phyloP scores from a whole-genome alignment of 2,329 filamentous ascomycete genomes.

The Fusarium tricinctum region DNA sequence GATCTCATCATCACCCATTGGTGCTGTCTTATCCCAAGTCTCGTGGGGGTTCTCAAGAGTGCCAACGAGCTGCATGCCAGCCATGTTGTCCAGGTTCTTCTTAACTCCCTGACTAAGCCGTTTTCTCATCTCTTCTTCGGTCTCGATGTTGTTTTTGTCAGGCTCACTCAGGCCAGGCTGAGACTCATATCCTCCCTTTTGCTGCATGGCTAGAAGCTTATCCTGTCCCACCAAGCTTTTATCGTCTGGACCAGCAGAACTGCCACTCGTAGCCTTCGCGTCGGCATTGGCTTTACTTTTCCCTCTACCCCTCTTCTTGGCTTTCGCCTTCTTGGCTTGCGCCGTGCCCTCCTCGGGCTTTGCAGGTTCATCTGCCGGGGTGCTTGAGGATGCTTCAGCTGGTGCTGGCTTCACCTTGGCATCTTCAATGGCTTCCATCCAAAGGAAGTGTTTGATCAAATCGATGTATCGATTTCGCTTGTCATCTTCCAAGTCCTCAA shows the following conservation, averaged over 20 bases:
- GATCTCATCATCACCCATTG: constrained; percentile 47
- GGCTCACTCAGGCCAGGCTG: constrained; percentile 35
- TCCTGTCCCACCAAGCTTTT: constrained; percentile 20
- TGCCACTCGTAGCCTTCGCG: background rate
- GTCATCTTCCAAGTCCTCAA: constrained; percentile 45
- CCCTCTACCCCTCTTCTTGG: constrained; percentile 40
- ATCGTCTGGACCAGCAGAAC: background rate
- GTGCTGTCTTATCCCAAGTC: constrained; percentile 46
- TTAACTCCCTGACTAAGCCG: constrained; percentile 47
- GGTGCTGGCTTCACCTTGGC: background rate
- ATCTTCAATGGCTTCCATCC: constrained; percentile 37
- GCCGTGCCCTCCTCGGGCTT: background rate
- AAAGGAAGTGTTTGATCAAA: constrained; percentile 51
- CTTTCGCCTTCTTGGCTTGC: constrained; percentile 19
- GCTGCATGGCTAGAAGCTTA: constrained; percentile 39
- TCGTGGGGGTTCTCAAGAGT: constrained; percentile 48
- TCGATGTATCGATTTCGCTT: constrained; percentile 48
- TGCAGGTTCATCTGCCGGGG: background rate
- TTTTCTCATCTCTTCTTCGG: constrained; percentile 49
- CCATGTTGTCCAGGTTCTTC: constrained; percentile 41
- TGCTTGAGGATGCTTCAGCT: background rate
- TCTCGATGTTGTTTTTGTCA: constrained; percentile 50
- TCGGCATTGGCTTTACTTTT: constrained; percentile 22
- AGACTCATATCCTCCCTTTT: background rate
- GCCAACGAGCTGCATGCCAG: constrained; percentile 45